Evolutionary conservation across 345 rosid genomes (phyloP).

Genomic region (Eutrema heterophyllum): DNA sequence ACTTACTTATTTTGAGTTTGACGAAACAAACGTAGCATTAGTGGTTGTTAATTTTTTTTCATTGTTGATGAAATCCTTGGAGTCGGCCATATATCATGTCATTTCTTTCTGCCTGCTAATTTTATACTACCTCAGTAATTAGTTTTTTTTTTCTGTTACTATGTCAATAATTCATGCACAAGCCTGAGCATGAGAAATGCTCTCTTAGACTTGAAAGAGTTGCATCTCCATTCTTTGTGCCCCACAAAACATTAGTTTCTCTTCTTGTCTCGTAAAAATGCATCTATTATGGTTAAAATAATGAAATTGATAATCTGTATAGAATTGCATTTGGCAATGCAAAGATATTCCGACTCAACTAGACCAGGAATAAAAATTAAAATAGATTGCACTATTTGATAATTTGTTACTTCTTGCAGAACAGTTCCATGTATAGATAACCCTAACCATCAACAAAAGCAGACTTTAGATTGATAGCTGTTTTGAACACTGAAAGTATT

Average conservation of each 20-base stretch:
- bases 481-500: slow-evolving; percentile 7
- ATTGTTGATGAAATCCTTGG: not conserved
- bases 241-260: not conserved
- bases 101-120: slow-evolving; percentile 13
- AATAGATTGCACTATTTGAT: not conserved
- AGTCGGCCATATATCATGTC: not conserved
- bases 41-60: not conserved
- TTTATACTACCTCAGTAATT: not conserved
- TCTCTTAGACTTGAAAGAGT: not conserved
- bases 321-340: not conserved
- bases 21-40: slow-evolving; percentile 4
- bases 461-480: slow-evolving; percentile 5
- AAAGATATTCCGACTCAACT: not conserved
- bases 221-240: not conserved
- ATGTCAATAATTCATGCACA: not conserved
- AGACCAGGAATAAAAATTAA: not conserved
- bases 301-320: not conserved
- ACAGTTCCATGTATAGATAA: not conserved
- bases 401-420: not conserved
- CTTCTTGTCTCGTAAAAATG: not conserved
- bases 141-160: not conserved
- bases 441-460: not conserved
- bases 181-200: not conserved
- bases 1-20: slow-evolving; percentile 1
- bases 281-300: not conserved